Evolutionary conservation across 2,329 filamentous ascomycete genomes (phyloP), one percentile per base, ranked within the genome.

Genomic region (Clonostachys rosea): DNA sequence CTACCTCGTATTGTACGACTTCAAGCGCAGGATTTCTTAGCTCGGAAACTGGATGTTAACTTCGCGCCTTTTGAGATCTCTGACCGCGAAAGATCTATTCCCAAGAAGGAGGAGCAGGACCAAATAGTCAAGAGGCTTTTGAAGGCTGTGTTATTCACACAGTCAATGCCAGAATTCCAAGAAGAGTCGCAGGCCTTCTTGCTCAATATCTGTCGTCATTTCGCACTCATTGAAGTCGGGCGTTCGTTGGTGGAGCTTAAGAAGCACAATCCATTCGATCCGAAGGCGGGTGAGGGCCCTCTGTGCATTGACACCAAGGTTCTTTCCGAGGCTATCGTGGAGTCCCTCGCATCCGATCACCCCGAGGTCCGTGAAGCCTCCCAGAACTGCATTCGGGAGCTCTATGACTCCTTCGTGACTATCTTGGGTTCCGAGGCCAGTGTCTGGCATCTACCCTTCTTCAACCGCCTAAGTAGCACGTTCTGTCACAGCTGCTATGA

Each of bases 401-500:
- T 96, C 49, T 87, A 91, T 59, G 84, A 89, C 52, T 81, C 89
- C 13, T 83, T 89, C 3, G 75, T 76, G 18, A 84, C 82, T 8
- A 89, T 99, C 34, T 90, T 97, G 54, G 91, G 91, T 4, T 83
- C 81, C 1, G 73, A 84, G 37, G 78, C 77, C 18, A 79, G 87
- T 46, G 84, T 91, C 34, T 82, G 88, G 34, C 84, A 83, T 47
- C 76, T 99, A 9, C 83, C 86, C 1, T 89, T 99, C 66, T 99
- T 99, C 68, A 79, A 78, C 49, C 85, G 92, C 58, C 75, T 99
- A 6, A 86, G 87, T 37, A 87, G 83, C 50, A 85, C 84, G 1
- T 96, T 97, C 63, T 94, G 89, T 56, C 94, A 99, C 63, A 91
- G 89, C 54, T 99, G 94, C 64, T 91, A 96, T 58, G 91, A 94